phyloP scores from a whole-genome alignment of 768 basidiomycete genomes.

The Suillus discolor region DNA sequence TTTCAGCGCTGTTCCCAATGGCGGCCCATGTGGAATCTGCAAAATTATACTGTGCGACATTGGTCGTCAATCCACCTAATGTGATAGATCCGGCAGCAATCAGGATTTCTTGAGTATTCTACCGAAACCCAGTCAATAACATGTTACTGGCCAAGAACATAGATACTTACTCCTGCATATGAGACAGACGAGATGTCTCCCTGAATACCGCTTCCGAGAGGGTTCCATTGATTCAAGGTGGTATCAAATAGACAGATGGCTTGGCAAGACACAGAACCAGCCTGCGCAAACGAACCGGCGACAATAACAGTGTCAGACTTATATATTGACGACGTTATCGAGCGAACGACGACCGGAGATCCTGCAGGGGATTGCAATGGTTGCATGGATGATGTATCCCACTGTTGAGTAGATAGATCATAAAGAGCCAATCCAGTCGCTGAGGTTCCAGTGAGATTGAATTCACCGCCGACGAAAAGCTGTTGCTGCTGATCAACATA shows the following conservation, averaged over 20 bases:
- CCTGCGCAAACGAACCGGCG: conserved; percentile 84
- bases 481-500: conserved; percentile 62
- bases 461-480: conserved; percentile 86
- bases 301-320: conserved; percentile 70
- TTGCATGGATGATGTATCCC: conserved; percentile 62
- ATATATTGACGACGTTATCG: conserved; percentile 63
- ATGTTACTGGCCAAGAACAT: background rate
- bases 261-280: conserved; percentile 73
- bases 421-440: conserved; percentile 80
- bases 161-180: conserved; percentile 72
- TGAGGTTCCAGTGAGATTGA: conserved; percentile 57
- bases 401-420: conserved; percentile 64
- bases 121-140: conserved; percentile 17
- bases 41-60: conserved; percentile 76
- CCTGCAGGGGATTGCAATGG: conserved; percentile 60
- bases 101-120: conserved; percentile 70
- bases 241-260: conserved; percentile 80
- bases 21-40: conserved; percentile 74
- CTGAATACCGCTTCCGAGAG: conserved; percentile 76
- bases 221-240: conserved; percentile 71
- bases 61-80: conserved; percentile 60
- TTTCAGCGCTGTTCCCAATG: conserved; percentile 56
- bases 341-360: conserved; percentile 64
- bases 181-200: conserved; percentile 81
- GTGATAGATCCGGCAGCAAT: conserved; percentile 81